Conservation (phyloP, 2,329 filamentous ascomycete genomes). For the Eutypa lata region DNA sequence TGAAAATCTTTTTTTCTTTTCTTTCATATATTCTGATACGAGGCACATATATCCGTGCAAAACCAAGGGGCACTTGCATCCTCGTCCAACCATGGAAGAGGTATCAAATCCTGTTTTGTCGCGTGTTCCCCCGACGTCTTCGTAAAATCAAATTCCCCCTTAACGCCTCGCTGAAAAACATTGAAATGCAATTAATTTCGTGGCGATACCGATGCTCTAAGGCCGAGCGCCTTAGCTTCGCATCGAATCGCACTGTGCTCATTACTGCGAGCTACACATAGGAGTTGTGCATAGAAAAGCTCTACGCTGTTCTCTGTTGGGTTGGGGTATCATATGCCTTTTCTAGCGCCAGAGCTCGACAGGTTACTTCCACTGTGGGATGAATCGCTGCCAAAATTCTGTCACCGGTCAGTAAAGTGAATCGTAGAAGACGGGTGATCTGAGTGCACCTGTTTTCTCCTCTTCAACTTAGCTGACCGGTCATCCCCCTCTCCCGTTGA, state of each 20-base stretch:
- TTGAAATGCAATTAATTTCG: conserved; percentile 8
- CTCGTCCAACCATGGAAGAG: neutral
- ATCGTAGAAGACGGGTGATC: conserved; percentile 23
- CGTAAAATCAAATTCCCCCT: conserved; percentile 4
- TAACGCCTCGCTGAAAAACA: conserved; percentile 13
- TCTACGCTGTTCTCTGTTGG: conserved; percentile 9
- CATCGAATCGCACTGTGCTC: neutral
- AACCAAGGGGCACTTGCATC: neutral
- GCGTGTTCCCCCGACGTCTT: conserved; percentile 1
- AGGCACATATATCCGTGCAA: neutral
- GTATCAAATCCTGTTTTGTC: neutral
- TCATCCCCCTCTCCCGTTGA: conserved; percentile 72
- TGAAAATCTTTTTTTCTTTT: neutral
- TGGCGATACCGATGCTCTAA: neutral
- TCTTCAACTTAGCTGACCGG: conserved; percentile 50
- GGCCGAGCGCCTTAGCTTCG: neutral
- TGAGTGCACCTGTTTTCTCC: conserved; percentile 61
- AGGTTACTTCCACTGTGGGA: conserved; percentile 42
- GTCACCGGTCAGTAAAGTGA: conserved; percentile 39
- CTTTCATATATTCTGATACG: neutral
- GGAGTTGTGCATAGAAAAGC: neutral
- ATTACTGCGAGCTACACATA: neutral
- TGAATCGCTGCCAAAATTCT: conserved; percentile 46
- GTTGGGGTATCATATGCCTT: conserved; percentile 51
- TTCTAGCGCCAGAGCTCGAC: conserved; percentile 55